Base-by-base conservation (phyloP, 352 stramenopile genomes). In the Globisporangium uncinulatum region DNA sequence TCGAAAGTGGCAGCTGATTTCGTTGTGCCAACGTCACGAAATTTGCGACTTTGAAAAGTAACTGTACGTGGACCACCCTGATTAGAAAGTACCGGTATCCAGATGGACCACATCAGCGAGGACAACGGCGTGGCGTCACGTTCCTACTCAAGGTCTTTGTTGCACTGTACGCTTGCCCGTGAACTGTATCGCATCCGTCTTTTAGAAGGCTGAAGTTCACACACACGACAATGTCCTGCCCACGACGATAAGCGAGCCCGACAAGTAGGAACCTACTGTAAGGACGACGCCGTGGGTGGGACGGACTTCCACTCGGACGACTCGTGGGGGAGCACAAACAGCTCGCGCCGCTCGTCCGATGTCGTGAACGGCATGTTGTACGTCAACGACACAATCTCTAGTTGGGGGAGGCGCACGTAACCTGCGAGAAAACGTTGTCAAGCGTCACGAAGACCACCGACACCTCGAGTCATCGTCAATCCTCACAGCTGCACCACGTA, bases 321-420 rank as follows among this genome's bases (percentile, higher is more conserved):
- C 39, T 88, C 73, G 20, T 72, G 67, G 4, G 82, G 82, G 29
- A 92, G 66, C 20, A 92, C 79, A 63, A 90, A 92, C 17, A 92
- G 52, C 59, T 92, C 79, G 24, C 75, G 79, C 17, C 79, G 76
- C 58, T 90, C 82, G 47, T 89, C 80, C 36, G 76, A 73, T 56
- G 79, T 86, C 14, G 70, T 79, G 56, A 87, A 79, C 43, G 82
- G 70, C 46, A 75, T 59, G 61, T 76, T 88, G 69, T 86, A 75
- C 46, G 78, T 89, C 51, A 86, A 61, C 46, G 81, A 90, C 49
- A 76, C 73, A 60, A 93, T 88, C 73, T 93, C 83, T 54, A 93
- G 61, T 34, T 81, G 74, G 19, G 82, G 82, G 20, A 92, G 65
- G 1, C 74, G 74, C 21, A 92, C 53, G 59, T 87, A 92, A 6